phyloP scores from a whole-genome alignment of 108 stramenopile species.

The Nitzschia inconspicua region DNA sequence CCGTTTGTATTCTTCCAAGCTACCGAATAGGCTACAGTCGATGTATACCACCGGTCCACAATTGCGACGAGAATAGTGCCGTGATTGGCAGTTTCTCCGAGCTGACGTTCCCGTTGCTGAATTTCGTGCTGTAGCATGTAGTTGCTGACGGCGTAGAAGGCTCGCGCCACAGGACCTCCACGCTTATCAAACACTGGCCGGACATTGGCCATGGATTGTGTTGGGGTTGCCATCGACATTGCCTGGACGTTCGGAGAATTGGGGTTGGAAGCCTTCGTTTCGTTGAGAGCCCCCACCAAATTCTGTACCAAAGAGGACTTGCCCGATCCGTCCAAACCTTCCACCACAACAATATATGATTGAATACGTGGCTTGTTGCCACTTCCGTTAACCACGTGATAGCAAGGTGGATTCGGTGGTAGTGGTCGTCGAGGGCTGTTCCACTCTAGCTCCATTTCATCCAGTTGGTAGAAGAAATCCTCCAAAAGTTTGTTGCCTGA shows the following conservation, averaged over 20 bases:
- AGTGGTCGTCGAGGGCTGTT: too few species aligned
- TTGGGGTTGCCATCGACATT: constrained; percentile 23
- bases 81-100: not conserved
- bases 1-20: constrained; percentile 3
- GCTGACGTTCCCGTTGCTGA: not conserved
- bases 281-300: not conserved
- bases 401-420: too few species aligned
- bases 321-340: constrained; percentile 41
- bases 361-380: too few species aligned
- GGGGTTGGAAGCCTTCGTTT: not conserved
- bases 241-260: not conserved
- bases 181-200: constrained; percentile 36
- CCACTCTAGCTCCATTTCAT: too few species aligned
- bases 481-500: too few species aligned
- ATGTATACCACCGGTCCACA: constrained; percentile 32
- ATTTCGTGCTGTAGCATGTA: constrained; percentile 45
- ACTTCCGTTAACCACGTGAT: too few species aligned
- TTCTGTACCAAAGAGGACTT: constrained; percentile 27
- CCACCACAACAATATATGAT: constrained; percentile 35
- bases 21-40: constrained; percentile 24
- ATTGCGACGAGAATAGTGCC: constrained; percentile 7
- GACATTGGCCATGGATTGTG: constrained; percentile 11
- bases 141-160: constrained; percentile 42
- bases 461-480: too few species aligned
- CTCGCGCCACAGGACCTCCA: constrained; percentile 35